Percentiles rank a stretch among this genome's conserved stretches.
Evolutionary conservation across 139 green algal species (phyloP).

Genomic region (Chlamydomonas applanata): DNA sequence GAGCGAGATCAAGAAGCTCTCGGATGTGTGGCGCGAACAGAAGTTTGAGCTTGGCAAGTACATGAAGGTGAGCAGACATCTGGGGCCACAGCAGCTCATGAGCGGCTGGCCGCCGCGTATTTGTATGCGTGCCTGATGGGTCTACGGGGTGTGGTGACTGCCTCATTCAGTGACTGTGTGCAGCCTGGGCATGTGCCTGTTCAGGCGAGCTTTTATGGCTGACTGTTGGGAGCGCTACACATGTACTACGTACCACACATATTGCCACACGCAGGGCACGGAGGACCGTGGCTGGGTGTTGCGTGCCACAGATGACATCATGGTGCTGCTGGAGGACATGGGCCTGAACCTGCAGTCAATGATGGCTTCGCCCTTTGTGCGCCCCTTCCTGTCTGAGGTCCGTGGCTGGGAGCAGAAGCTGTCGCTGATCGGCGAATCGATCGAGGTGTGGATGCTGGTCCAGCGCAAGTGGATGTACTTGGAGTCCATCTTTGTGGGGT

Average conservation of each 20-base stretch:
- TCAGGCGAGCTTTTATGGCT: too few species aligned
- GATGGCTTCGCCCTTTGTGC: constrained; percentile 78
- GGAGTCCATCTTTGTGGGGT: constrained; percentile 81
- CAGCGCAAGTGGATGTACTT: constrained; percentile 90
- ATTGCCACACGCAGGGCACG: constrained; percentile 58
- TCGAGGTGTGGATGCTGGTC: constrained; percentile 64
- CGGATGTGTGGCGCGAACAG: constrained; percentile 77
- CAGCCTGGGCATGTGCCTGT: too few species aligned
- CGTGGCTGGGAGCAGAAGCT: constrained; percentile 78
- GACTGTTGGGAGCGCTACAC: too few species aligned
- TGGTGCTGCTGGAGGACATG: constrained; percentile 83
- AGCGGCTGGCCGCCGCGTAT: too few species aligned
- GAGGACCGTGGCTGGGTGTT: constrained; percentile 75
- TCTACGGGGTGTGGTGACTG: too few species aligned
- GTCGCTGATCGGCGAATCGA: constrained; percentile 77
- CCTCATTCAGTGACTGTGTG: too few species aligned
- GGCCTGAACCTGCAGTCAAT: constrained; percentile 77
- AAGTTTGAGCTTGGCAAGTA: constrained; percentile 78
- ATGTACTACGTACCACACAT: too few species aligned
- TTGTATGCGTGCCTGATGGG: too few species aligned
- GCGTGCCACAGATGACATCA: constrained; percentile 70
- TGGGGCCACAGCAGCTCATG: too few species aligned
- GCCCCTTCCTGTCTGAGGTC: constrained; percentile 70
- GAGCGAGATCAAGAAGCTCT: constrained; percentile 80
- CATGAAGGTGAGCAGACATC: constrained; percentile 46